Base-by-base conservation (phyloP, 495 filamentous ascomycete species). In the Daldinia grandis region DNA sequence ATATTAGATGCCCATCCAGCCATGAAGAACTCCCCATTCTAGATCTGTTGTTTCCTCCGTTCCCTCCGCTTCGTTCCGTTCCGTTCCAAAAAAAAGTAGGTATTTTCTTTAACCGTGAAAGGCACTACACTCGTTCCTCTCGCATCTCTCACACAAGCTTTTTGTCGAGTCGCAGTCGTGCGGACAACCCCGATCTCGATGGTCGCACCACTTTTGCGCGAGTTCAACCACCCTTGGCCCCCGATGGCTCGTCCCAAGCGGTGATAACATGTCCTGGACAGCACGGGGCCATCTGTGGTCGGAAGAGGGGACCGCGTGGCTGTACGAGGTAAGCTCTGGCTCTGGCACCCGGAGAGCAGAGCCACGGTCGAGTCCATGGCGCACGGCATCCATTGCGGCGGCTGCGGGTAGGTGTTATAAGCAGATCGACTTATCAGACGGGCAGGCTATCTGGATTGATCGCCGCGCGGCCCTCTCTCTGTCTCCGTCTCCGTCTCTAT, bases 131-230 rank as follows among this genome's bases (percentile, higher is more conserved):
- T 56, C 7, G 4, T 53, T 19, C 0, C 58, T 19, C 3, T 51
- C 3, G 15, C 70, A 68, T 9, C 4, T n/a, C 0, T 62, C 47
- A 24, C 70, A 73, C 3, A 73, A 37, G 5, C 9, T 21, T 24
- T 58, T 19, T 10, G n/a, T n/a, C 9, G 53, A 47, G 0, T 24
- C 33, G 53, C 42, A 51, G 3, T 47, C 35, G 10, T 49, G 2
- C 0, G 37, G 10, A 40, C 70, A 73, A 8, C 70, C 69, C 53
- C 50, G 50, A 24, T 42, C 33, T 17, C 35, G 19, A 35, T 73
- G 70, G 17, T 28, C 60, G 28, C 70, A 73, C 14, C 4, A 25
- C 17, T 62, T 57, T 3, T 30, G 35, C 1, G 70, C 30, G 10
- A 58, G 27, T 6, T n/a, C 9, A 7, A 51, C 15, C 10, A 21